Base-by-base conservation (phyloP, 2,329 filamentous ascomycete genomes). In the Arthrobotrys iridis region DNA sequence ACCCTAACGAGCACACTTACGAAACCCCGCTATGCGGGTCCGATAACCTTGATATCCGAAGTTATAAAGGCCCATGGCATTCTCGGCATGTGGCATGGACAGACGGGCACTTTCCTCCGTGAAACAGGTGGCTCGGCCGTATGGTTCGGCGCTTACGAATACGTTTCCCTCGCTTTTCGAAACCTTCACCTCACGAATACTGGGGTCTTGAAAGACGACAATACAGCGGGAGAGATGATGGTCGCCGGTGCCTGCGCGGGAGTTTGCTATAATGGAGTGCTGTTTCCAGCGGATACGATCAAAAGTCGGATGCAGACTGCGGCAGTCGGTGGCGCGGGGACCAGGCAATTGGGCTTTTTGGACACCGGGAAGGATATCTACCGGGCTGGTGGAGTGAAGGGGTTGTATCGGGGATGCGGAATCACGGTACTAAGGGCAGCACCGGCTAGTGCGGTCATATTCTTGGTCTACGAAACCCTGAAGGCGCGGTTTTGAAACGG, bases 381-480 rank as follows among this genome's bases (percentile, higher is more conserved):
- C 91, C 87, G 85, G 75, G 88, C 93, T 79, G 89, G 93, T 73
- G 95, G 95, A 0, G 73, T 98, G 18, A 90, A 88, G 77, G 94
- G 93, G 1, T 85, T 98, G 81, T 99, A 99, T 82, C 89, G 94
- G 62, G 95, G 95, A 2, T 99, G 95, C 80, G 95, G 95, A 30
- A 95, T 99, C 78, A 99, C 95, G 0, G 93, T 95, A 48, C 85
- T 89, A 30, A 88, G 95, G 75, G 91, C 93, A 35, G 93, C 93
- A 30, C 95, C 95, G 1, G 97, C 93, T 82, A 97, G 93, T n/a
- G 95, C 95, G 5, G 93, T 98, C 80, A 99, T 99, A 75, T 99
- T 99, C 80, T 93, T 95, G 76, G 89, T 98, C 76, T 98, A 93
- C 81, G 95, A 98, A 83, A 91, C 89, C 11, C 82, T 99, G 82